A percentile compares a stretch with the other conserved stretches of the same genome.
These are phyloP conservation scores for Meyerozyma guilliermondii DNA, from an alignment of 1,139 yeast species.

Conservation along the genomic window DNA sequence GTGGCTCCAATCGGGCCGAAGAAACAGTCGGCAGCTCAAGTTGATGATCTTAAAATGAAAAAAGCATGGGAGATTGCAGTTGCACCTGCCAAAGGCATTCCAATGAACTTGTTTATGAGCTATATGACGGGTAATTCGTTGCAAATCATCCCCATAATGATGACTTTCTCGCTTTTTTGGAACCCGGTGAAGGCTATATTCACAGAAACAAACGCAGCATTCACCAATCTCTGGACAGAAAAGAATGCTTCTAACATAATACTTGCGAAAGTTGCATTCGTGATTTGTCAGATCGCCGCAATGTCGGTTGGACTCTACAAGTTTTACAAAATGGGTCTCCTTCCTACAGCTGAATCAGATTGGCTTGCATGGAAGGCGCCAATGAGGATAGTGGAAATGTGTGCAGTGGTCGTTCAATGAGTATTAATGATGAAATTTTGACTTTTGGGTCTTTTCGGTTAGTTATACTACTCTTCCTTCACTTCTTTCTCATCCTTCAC, in stretches of 20 bases:
- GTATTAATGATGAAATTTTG: background rate
- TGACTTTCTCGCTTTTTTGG: conserved; percentile 79
- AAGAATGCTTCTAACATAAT: conserved; percentile 39
- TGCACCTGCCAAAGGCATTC: conserved; percentile 79
- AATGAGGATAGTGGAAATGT: conserved; percentile 27
- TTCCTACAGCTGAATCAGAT: conserved; percentile 83
- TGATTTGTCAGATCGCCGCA: conserved; percentile 59
- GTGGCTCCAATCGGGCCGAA: background rate
- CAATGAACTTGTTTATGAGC: conserved; percentile 86
- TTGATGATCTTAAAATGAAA: conserved; percentile 43
- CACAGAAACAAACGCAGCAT: conserved; percentile 43
- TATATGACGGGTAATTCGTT: conserved; percentile 91
- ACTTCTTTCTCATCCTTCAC: conserved; percentile 3
- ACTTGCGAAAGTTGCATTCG: conserved; percentile 30
- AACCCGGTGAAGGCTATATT: conserved; percentile 74
- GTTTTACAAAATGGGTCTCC: conserved; percentile 79
- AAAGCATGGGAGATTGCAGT: conserved; percentile 87
- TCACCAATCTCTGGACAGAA: conserved; percentile 32
- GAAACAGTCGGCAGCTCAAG: conserved; percentile 5
- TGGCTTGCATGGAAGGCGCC: conserved; percentile 82
- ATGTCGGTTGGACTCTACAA: conserved; percentile 82
- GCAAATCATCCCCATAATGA: conserved; percentile 86
- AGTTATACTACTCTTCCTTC: conserved; percentile 2
- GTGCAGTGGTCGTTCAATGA: conserved; percentile 3
- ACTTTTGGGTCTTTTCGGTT: conserved; percentile 3